phyloP scores from a whole-genome alignment of 768 basidiomycete genomes.

The Hortiboletus campestris region DNA sequence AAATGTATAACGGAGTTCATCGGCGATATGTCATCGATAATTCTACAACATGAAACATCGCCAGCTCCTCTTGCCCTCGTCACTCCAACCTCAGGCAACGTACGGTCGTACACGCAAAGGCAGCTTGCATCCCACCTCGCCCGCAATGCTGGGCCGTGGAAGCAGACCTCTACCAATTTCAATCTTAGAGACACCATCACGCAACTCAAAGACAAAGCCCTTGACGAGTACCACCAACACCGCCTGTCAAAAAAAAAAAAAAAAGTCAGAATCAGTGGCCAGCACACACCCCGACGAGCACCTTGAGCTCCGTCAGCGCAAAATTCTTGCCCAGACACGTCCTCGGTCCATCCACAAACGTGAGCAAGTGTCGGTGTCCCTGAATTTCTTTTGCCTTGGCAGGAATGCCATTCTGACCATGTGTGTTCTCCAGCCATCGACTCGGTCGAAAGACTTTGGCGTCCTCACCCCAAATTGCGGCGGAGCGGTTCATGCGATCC shows the following conservation, averaged over 20 bases:
- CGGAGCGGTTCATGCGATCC: constrained; percentile 46
- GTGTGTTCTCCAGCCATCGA: constrained; percentile 50
- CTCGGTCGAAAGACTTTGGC: constrained; percentile 58
- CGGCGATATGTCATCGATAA: too few relatives aligned
- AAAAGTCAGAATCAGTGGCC: too few relatives aligned
- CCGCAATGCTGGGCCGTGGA: constrained; percentile 14
- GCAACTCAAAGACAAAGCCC: constrained; percentile 37
- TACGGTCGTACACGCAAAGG: constrained; percentile 26
- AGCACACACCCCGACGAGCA: neutral
- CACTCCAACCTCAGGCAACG: too few relatives aligned
- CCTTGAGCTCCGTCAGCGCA: constrained; percentile 41
- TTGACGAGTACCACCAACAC: constrained; percentile 41
- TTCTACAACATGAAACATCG: too few relatives aligned
- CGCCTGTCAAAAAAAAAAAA: constrained; percentile 28
- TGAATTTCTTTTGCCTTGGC: constrained; percentile 39
- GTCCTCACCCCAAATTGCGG: constrained; percentile 58
- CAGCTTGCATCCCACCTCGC: constrained; percentile 24
- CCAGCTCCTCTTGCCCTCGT: too few relatives aligned
- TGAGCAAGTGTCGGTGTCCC: constrained; percentile 50
- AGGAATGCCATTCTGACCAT: constrained; percentile 18
- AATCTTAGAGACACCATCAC: constrained; percentile 36
- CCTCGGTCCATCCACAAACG: constrained; percentile 51
- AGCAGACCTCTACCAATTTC: constrained; percentile 15
- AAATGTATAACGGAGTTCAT: too few relatives aligned
- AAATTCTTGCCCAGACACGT: constrained; percentile 51